Evolutionary conservation across 2,329 filamentous ascomycete genomes (phyloP), one percentile per base, ranked within the genome.

Genomic region (Arthrobotrys sinensis): DNA sequence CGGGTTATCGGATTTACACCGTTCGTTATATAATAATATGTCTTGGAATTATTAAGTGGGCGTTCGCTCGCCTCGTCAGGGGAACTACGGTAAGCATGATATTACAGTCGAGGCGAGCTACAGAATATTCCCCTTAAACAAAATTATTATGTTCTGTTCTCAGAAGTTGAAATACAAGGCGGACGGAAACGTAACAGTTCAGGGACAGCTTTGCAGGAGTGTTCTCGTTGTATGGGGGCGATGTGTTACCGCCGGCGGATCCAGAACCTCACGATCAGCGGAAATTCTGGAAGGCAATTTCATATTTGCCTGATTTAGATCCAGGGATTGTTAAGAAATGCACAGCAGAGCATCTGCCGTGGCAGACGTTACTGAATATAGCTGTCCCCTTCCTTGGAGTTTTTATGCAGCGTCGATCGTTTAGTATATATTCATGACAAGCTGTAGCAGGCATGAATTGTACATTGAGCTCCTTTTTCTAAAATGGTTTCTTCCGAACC

Each of bases 341-440:
- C 16, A 60, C 24, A 34, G 63, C 12, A 32, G 21, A 43, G 16
- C 24, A 6, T 48, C n/a, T 36, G 53, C 36, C 66, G 55, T 45
- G 34, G 32, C 60, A 45, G 64, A 16, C 12, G 48, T 63, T 66
- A 50, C 40, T 66, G 38, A 57, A 73, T 66, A 60, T 60, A 48
- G 48, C 8, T n/a, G 40, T 60, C 24, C 36, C 34, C 28, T 60
- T 73, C 21, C 10, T 60, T n/a, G 4, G 50, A 14, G 32, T 24
- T 45, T 53, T 40, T 21, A 53, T 53, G 69, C 60, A 73, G 28
- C 38, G 60, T 43, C 60, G 69, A 73, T 73, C 69, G 7, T 24
- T 24, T 60, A 50, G 40, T 0, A 8, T 40, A 24, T 21, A 43
- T 36, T 11, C 43, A n/a, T 21, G n/a, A 21, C 55, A 28, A 1